phyloP scores from a whole-genome alignment of 164 flowering plant species.

The Liquidambar formosana region DNA sequence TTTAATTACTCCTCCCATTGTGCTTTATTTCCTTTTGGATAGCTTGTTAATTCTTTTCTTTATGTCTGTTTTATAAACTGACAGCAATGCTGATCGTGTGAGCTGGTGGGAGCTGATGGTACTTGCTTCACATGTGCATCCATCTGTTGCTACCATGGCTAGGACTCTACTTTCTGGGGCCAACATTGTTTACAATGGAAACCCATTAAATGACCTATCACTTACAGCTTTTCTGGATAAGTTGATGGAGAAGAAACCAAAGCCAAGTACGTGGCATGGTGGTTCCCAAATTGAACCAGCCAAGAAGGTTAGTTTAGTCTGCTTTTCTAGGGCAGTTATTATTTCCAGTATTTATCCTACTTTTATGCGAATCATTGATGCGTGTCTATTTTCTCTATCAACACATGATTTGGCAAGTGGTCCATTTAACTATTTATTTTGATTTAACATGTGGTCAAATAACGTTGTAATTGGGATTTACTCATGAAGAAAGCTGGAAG shows the following conservation, averaged over 20 bases:
- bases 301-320: conserved; percentile 59
- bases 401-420: too few relatives aligned
- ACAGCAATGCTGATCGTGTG: conserved; percentile 83
- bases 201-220: conserved; percentile 83
- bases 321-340: too few relatives aligned
- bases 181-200: conserved; percentile 85
- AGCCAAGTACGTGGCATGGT: conserved; percentile 86
- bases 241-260: conserved; percentile 99
- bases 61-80: background rate
- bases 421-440: too few relatives aligned
- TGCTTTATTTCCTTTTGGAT: background rate
- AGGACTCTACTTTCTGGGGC: conserved; percentile 87
- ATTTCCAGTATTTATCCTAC: too few relatives aligned
- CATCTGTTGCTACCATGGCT: conserved; percentile 96
- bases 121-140: conserved; percentile 89
- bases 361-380: too few relatives aligned
- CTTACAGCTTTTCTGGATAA: conserved; percentile 90
- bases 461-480: too few relatives aligned
- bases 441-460: too few relatives aligned
- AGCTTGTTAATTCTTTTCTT: background rate
- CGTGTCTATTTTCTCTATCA: too few relatives aligned
- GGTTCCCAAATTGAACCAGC: conserved; percentile 96
- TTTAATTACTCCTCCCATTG: background rate
- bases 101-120: conserved; percentile 98
- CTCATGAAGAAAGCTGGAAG: too few relatives aligned